Conservation (phyloP, 371 early-diverging fungal genomes). For the Mucor lusitanicus region DNA sequence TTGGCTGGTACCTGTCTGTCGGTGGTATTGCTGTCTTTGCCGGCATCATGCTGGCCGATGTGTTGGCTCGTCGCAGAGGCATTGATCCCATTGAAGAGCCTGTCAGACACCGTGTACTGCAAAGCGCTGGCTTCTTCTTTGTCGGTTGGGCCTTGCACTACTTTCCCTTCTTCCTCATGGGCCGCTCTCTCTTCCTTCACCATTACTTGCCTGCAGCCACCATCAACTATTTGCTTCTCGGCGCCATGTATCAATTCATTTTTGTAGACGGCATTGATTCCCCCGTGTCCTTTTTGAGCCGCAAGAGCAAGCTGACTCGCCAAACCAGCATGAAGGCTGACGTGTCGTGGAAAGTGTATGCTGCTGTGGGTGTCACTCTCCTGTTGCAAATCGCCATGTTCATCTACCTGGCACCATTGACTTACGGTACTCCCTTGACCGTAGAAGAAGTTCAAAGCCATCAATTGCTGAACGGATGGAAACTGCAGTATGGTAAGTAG, state of each 20-base stretch:
- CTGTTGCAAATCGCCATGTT: slow-evolving; percentile 51
- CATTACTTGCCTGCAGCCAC: slow-evolving; percentile 95
- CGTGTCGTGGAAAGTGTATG: slow-evolving; percentile 25
- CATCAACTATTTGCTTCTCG: slow-evolving; percentile 77
- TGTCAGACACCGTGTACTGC: slow-evolving; percentile 61
- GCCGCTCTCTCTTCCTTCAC: slow-evolving; percentile 94
- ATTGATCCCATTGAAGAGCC: slow-evolving; percentile 66
- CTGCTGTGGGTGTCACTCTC: slow-evolving; percentile 47
- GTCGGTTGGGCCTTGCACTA: slow-evolving; percentile 91
- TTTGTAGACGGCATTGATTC: slow-evolving; percentile 63
- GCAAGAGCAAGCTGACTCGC: slow-evolving; percentile 28
- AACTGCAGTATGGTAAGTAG: slow-evolving; percentile 77
- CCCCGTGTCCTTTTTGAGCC: slow-evolving; percentile 49
- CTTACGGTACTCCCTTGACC: slow-evolving; percentile 68
- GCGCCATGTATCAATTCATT: slow-evolving; percentile 68
- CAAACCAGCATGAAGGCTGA: slow-evolving; percentile 33
- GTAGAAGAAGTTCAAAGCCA: slow-evolving; percentile 61
- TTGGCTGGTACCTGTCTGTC: slow-evolving; percentile 87
- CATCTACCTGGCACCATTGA: slow-evolving; percentile 63
- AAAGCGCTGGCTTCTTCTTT: slow-evolving; percentile 80
- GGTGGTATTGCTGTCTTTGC: slow-evolving; percentile 59
- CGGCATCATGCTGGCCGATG: slow-evolving; percentile 60
- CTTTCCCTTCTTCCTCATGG: slow-evolving; percentile 96
- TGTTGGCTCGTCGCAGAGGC: slow-evolving; percentile 71
- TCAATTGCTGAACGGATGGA: slow-evolving; percentile 79